Percentiles rank a stretch among this genome's conserved stretches.
Evolutionary conservation across 768 basidiomycete genomes (phyloP).

Genomic region (Dioszegia crocea): DNA sequence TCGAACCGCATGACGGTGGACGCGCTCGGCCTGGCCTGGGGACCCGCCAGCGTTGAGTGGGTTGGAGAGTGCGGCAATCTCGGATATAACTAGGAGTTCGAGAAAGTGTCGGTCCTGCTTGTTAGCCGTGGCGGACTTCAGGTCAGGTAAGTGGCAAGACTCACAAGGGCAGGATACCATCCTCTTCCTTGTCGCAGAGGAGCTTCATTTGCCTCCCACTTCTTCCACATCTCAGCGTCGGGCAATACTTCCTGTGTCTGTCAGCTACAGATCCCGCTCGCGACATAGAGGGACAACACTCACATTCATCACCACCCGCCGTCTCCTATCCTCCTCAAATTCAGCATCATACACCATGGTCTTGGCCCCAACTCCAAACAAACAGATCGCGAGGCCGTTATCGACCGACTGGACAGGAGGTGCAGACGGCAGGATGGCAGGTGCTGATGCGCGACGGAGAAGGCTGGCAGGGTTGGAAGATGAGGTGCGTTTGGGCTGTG

Average conservation of each 20-base stretch:
- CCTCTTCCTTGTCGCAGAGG: constrained; percentile 45
- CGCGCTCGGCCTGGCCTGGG: constrained; percentile 26
- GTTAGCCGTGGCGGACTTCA: neutral
- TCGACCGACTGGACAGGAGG: neutral
- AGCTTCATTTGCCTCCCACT: constrained; percentile 47
- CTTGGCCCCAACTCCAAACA: constrained; percentile 23
- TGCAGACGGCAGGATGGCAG: neutral
- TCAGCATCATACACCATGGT: constrained; percentile 32
- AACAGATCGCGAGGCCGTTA: constrained; percentile 33
- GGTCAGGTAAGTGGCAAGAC: neutral
- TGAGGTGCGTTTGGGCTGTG: neutral
- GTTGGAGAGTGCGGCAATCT: constrained; percentile 43
- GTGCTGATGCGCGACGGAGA: neutral
- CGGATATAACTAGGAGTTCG: constrained; percentile 47
- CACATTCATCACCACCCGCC: constrained; percentile 46
- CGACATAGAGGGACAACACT: neutral
- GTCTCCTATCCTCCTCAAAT: constrained; percentile 43
- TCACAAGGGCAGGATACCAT: constrained; percentile 45
- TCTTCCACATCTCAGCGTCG: constrained; percentile 45
- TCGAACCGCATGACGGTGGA: constrained; percentile 42
- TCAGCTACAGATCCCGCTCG: neutral
- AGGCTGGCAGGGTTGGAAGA: neutral
- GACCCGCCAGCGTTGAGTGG: constrained; percentile 17
- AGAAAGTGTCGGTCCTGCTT: constrained; percentile 46
- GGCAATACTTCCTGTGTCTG: constrained; percentile 44